Evolutionary conservation across 192 early-diverging fungal species (phyloP).

Genomic region (Pecoramyces ruminantium): DNA sequence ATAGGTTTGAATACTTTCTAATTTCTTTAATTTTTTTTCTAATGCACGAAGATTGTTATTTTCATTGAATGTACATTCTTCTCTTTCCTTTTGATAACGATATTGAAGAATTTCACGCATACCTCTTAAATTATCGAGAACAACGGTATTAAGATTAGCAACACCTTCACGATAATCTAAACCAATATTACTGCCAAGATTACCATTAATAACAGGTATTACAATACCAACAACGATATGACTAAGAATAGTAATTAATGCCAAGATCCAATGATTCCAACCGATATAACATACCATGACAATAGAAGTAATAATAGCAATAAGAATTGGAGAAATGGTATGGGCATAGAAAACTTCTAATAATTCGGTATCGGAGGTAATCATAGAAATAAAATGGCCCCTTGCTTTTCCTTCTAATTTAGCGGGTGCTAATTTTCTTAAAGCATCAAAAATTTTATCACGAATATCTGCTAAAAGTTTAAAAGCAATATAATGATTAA

Average conservation of each 20-base stretch:
- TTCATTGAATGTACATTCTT: not conserved
- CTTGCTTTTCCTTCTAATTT: not conserved
- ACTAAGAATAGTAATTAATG: not conserved
- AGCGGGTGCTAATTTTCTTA: not conserved
- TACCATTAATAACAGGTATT: not conserved
- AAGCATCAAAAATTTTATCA: not conserved
- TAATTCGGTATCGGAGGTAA: not conserved
- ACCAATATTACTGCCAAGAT: not conserved
- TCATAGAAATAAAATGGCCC: not conserved
- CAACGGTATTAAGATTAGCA: not conserved
- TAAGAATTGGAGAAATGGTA: not conserved
- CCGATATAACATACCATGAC: not conserved
- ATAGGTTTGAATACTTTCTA: not conserved
- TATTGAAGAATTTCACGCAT: not conserved
- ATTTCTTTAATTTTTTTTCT: not conserved
- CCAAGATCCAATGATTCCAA: not conserved
- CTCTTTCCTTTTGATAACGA: not conserved
- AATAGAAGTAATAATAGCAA: not conserved
- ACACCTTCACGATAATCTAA: not conserved
- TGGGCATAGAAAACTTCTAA: not conserved
- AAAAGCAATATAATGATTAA: not conserved
- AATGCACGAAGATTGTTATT: not conserved
- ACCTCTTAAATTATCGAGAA: not conserved
- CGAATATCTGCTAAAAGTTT: not conserved
- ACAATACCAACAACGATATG: not conserved